Conservation (phyloP, 2,329 filamentous ascomycete species). For the Microdochium nivale region DNA sequence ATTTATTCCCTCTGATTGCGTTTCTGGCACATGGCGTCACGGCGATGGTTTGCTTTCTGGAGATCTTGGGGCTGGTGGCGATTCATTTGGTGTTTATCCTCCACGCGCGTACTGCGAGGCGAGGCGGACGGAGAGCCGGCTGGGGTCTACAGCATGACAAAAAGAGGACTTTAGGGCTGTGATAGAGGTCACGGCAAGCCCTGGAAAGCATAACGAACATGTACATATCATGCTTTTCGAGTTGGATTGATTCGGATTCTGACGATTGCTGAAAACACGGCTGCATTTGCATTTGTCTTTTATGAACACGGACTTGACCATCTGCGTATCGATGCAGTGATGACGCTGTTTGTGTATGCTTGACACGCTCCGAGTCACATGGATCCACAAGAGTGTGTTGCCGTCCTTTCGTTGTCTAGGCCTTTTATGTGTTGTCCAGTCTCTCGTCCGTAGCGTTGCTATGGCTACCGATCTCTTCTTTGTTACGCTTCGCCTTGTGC, state of each 20-base stretch:
- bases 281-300: not conserved
- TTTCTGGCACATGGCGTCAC: not conserved
- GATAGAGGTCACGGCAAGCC: not conserved
- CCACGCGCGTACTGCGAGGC: not conserved
- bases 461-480: not conserved
- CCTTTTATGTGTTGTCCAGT: not conserved
- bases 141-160: not conserved
- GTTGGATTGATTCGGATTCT: not conserved
- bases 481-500: not conserved
- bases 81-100: not conserved
- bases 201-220: not conserved
- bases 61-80: not conserved
- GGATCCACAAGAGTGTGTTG: too few relatives aligned
- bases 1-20: slow-evolving; percentile 1
- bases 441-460: not conserved
- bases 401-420: not conserved
- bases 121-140: not conserved
- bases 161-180: not conserved
- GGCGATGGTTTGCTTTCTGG: not conserved
- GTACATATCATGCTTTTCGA: not conserved
- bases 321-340: too few relatives aligned
- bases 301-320: not conserved
- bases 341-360: too few relatives aligned
- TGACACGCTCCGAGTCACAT: too few relatives aligned
- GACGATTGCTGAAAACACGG: not conserved